These are phyloP conservation scores for Pisolithus thermaeus DNA, from an alignment of 1,284 basidiomycete species.

Conservation along the genomic window DNA sequence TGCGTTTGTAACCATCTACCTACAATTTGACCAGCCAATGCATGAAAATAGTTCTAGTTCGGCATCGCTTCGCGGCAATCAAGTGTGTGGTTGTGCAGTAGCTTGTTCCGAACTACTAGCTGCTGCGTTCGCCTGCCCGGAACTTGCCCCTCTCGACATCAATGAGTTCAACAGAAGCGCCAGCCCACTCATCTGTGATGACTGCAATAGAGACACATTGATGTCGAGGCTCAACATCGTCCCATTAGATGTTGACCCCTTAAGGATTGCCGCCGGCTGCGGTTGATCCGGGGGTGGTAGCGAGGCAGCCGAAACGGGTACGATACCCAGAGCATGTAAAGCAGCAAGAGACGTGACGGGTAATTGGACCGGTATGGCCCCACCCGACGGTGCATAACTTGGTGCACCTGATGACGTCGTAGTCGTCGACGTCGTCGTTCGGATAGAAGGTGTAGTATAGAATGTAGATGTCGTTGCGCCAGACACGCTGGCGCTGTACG, in stretches of 20 bases:
- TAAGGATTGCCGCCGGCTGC: slow-evolving; percentile 63
- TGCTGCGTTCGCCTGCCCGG: slow-evolving; percentile 16
- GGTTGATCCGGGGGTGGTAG: slow-evolving; percentile 51
- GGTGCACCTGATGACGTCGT: slow-evolving; percentile 22
- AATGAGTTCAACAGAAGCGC: slow-evolving; percentile 65
- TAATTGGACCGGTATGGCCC: slow-evolving; percentile 66
- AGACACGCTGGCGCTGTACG: slow-evolving; percentile 36
- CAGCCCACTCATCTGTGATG: slow-evolving; percentile 66
- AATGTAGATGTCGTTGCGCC: slow-evolving; percentile 16
- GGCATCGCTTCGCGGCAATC: no score
- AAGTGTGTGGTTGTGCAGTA: slow-evolving; percentile 12
- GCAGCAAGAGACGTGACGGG: slow-evolving; percentile 65
- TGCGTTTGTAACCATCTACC: no score
- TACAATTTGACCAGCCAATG: no score
- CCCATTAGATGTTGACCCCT: slow-evolving; percentile 62
- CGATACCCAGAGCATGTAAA: slow-evolving; percentile 63
- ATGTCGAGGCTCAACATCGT: slow-evolving; percentile 68
- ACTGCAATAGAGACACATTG: slow-evolving; percentile 63
- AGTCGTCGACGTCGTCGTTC: slow-evolving; percentile 25
- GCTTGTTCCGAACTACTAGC: slow-evolving; percentile 10
- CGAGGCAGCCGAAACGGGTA: slow-evolving; percentile 58
- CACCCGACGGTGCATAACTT: slow-evolving; percentile 34
- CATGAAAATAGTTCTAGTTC: no score
- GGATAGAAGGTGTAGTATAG: slow-evolving; percentile 26
- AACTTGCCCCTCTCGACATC: slow-evolving; percentile 33